Evolutionary conservation across 306 rosid genomes (phyloP).

Genomic region (Dryas octopetala): DNA sequence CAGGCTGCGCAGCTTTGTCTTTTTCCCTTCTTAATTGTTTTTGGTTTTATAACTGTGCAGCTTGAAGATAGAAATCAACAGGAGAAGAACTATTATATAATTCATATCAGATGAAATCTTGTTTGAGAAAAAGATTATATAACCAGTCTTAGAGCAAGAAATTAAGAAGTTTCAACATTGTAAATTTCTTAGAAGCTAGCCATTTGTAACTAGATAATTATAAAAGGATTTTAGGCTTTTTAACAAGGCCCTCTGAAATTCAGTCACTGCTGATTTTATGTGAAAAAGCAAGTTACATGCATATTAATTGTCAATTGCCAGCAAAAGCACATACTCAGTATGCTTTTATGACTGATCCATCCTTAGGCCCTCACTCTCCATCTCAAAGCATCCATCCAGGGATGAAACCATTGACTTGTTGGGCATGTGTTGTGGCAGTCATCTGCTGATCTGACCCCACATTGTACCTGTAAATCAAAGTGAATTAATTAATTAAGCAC

Average conservation of each 20-base stretch:
- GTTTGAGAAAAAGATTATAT: too few species aligned
- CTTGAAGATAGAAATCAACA: too few species aligned
- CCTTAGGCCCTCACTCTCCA: neutral
- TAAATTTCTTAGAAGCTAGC: too few species aligned
- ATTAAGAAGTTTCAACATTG: too few species aligned
- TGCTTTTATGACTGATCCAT: neutral
- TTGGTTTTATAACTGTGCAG: too few species aligned
- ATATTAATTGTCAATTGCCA: slow-evolving; percentile 37
- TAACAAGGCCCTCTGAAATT: slow-evolving; percentile 28
- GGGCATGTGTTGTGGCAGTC: slow-evolving; percentile 53
- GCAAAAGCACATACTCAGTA: slow-evolving; percentile 10
- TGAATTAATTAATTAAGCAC: neutral
- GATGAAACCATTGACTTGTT: slow-evolving; percentile 72
- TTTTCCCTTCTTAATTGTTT: too few species aligned
- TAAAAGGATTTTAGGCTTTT: too few species aligned
- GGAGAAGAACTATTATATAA: too few species aligned
- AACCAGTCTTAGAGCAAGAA: too few species aligned
- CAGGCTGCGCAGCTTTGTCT: too few species aligned
- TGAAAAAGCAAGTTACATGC: slow-evolving; percentile 31
- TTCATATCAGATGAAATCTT: too few species aligned
- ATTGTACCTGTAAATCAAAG: slow-evolving; percentile 39
- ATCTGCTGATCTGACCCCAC: slow-evolving; percentile 60
- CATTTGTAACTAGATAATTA: too few species aligned
- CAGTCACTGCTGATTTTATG: slow-evolving; percentile 43
- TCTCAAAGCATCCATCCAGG: slow-evolving; percentile 94